Evolutionary conservation across 345 rosid genomes (phyloP), one percentile per base, ranked within the genome.

Genomic region (Citrus mangshanensis): DNA sequence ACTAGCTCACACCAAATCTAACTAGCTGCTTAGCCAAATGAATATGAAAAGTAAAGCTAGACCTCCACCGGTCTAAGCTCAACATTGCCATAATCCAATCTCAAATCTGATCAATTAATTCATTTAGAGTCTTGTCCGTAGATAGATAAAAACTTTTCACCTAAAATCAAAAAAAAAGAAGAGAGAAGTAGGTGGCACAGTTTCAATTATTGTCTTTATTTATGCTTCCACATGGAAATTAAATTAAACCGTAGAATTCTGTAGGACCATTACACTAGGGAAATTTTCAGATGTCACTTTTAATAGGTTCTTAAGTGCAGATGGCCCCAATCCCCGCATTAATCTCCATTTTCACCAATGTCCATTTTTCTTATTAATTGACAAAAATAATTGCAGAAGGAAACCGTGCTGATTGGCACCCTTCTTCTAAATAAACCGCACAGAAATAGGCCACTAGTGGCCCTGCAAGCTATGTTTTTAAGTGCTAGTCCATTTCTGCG

Each of bases 301-400:
- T 65, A 40, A 30, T 27, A 30, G 78, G 70, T 55, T 49, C 22
- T 64, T 49, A 42, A 64, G 71, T n/a, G 71, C 30, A 46, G 56
- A 59, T 75, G 78, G 38, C 21, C 34, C 46, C 16, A 21, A 10
- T 56, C 19, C 12, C 77, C 25, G 35, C 37, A 37, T 38, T 7
- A 38, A 34, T 37, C 67, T 14, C 35, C n/a, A 19, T 9, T 40
- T 68, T 28, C 51, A 24, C 16, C 16, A 16, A 28, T 37, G 22
- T 54, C 21, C 22, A 54, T 54, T 54, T 54, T 54, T 54, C 58
- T 18, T 19, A 16, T 54, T 18, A 54, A 54, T 30, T 73, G 55
- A 60, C 56, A 37, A 27, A 61, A 61, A 63, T 46, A 9, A 75
- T 75, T 75, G 70, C 24, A 62, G 78, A 46, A 27, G 27, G 16